Base-by-base conservation (phyloP, 1,284 basidiomycete genomes). In the Entoloma clypeatum region DNA sequence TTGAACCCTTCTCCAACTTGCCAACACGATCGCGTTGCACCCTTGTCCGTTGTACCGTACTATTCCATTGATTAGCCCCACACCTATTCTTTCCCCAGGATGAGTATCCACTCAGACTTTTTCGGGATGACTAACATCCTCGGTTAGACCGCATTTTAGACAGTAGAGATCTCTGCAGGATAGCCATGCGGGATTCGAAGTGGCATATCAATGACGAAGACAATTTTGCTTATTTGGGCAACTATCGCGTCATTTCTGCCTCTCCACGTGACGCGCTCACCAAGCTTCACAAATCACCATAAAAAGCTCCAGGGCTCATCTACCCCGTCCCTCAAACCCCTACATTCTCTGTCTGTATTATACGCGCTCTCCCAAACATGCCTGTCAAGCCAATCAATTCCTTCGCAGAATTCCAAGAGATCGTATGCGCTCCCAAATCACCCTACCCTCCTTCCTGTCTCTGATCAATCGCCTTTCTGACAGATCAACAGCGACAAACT, bases 401-500 rank as follows among this genome's bases (percentile, higher is more conserved):
- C 37, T 47, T 50, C 39, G 48, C 51, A 0, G 43, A 65, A 24
- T 69, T 67, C 58, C 47, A 49, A 10, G 32, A 47, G 6, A 51
- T 63, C 28, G 69, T 70, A 49, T 31, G 66, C n/a, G n/a, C n/a
- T n/a, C n/a, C n/a, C n/a, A n/a, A n/a, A n/a, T n/a, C n/a, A n/a
- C n/a, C n/a, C n/a, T n/a, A n/a, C n/a, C n/a, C 27, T 52, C 11
- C 27, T 7, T 17, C 34, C 11, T 41, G 33, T 24, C 26, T 9
- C n/a, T 25, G 16, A 13, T 34, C 5, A 6, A 9, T 28, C 21
- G 9, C 34, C 43, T 21, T 29, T 30, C 18, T 32, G 25, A 5
- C 38, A 88, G 86, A 82, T 83, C 55, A 69, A 69, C 54, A 63
- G 71, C 41, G 72, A 72, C 52, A 74, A 74, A 55, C 67, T 72